Evolutionary conservation across 2,329 filamentous ascomycete genomes (phyloP), one percentile per base, ranked within the genome.

Genomic region (Botrytis sinoallii): DNA sequence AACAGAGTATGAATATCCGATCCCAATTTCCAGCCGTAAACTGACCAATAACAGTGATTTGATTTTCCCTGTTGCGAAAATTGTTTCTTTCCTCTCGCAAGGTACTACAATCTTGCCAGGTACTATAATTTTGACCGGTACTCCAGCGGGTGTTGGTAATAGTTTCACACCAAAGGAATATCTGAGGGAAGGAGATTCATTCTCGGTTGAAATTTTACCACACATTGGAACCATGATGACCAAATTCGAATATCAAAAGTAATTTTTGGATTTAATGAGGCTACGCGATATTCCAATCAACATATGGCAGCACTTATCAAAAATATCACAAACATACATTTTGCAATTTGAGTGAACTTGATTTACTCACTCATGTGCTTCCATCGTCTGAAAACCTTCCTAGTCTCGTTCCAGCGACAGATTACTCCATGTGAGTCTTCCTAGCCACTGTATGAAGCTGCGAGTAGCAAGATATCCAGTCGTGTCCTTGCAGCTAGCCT

Each of bases 181-280:
- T 74, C 76, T 87, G 72, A 83, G 81, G 74, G 81, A 81, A 3
- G 85, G 85, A 2, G 85, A 86, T 74, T 82, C 85, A 75, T 86
- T 87, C 75, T 80, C 82, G 0, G 85, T 87, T 8, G 85, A 86
- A 81, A 81, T 87, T 73, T 76, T 84, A 70, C 85, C 85, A 22
- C 79, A 85, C 77, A 83, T 87, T 68, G 85, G 85, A 16, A 87
- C 85, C 0, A 78, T 87, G 76, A 81, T 85, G 46, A 86, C 82
- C 35, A 84, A 82, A 75, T 83, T 86, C 72, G 76, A 77, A 68
- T 74, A 75, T 57, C 77, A 78, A 70, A 79, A 78, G 81, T 87
- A 75, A 75, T 44, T 7, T 40, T 40, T 12, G 5, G 25, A 52
- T 14, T n/a, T 40, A 14, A 57, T 32, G 29, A 40, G 9, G 4